These are phyloP conservation scores for Colletotrichum australisinense DNA, from an alignment of 2,329 filamentous ascomycete species.

Conservation along the genomic window DNA sequence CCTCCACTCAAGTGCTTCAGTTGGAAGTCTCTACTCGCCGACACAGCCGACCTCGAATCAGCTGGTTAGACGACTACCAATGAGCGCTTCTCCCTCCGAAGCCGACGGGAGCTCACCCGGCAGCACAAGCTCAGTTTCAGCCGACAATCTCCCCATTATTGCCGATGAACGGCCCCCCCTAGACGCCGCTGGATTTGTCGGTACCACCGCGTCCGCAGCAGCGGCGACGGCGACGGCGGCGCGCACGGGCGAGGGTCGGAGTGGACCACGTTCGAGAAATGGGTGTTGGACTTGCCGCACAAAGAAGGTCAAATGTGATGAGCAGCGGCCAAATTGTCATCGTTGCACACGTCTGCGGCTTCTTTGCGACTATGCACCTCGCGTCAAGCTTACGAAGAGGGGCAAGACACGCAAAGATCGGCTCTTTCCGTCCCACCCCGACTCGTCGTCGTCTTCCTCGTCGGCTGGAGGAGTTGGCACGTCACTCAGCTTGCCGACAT, in stretches of 20 bases:
- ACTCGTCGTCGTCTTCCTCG: conserved; percentile 5
- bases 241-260: conserved; percentile 29
- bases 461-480: not conserved
- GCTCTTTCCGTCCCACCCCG: not conserved
- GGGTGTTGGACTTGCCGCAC: conserved; percentile 43
- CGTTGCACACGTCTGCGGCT: conserved; percentile 42
- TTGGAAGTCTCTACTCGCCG: not conserved
- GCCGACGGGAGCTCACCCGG: conserved; percentile 9
- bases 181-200: not conserved
- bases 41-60: conserved; percentile 11
- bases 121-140: not conserved
- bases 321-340: conserved; percentile 41
- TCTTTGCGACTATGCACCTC: conserved; percentile 43
- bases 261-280: conserved; percentile 33
- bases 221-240: not conserved
- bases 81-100: conserved; percentile 17
- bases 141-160: not conserved
- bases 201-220: conserved; percentile 1
- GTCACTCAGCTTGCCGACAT: conserved; percentile 20
- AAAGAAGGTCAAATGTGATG: conserved; percentile 48
- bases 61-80: conserved; percentile 11
- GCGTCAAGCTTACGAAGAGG: conserved; percentile 24
- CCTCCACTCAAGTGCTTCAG: conserved; percentile 15
- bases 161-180: not conserved
- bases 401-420: conserved; percentile 21